A percentile compares a stretch with the other conserved stretches of the same genome.
These are phyloP conservation scores for Camellia oleifera DNA, from an alignment of 179 eudicot species.

Conservation along the genomic window DNA sequence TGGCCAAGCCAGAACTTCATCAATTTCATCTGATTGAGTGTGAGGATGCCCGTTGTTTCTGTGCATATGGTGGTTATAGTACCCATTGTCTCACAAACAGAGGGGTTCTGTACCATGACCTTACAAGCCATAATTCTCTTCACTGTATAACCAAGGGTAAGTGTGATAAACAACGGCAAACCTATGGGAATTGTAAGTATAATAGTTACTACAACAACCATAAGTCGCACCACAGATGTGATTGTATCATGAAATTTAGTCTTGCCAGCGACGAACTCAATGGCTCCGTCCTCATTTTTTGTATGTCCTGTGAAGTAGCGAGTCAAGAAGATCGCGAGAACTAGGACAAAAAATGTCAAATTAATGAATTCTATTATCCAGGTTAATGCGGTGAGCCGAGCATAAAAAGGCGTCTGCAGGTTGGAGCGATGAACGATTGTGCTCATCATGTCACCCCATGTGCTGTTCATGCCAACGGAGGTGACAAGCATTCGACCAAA, in stretches of 20 bases:
- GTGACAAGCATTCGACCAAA: too few species aligned
- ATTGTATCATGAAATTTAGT: slow-evolving; percentile 4
- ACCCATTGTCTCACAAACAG: slow-evolving; percentile 32
- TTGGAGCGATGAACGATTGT: too few species aligned
- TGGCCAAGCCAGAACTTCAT: slow-evolving; percentile 23
- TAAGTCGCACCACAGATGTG: slow-evolving; percentile 7
- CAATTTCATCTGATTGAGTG: slow-evolving; percentile 23
- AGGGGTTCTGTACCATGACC: slow-evolving; percentile 23
- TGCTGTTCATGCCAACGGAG: too few species aligned
- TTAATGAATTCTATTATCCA: too few species aligned
- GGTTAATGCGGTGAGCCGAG: too few species aligned
- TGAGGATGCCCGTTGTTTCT: slow-evolving; percentile 21
- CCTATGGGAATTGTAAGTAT: slow-evolving; percentile 24
- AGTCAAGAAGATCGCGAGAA: too few species aligned
- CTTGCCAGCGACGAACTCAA: background rate
- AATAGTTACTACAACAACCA: slow-evolving; percentile 20
- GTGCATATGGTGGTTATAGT: slow-evolving; percentile 29
- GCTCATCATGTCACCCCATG: too few species aligned
- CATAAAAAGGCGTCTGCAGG: too few species aligned
- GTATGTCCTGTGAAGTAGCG: too few species aligned
- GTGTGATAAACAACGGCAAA: slow-evolving; percentile 8
- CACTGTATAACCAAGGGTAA: slow-evolving; percentile 23
- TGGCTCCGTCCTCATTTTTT: slow-evolving; percentile 17
- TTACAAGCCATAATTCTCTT: slow-evolving; percentile 24
- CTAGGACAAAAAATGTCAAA: too few species aligned